Evolutionary conservation across 2,329 filamentous ascomycete genomes (phyloP), one percentile per base, ranked within the genome.

Genomic region (Fonsecaea multimorphosa): DNA sequence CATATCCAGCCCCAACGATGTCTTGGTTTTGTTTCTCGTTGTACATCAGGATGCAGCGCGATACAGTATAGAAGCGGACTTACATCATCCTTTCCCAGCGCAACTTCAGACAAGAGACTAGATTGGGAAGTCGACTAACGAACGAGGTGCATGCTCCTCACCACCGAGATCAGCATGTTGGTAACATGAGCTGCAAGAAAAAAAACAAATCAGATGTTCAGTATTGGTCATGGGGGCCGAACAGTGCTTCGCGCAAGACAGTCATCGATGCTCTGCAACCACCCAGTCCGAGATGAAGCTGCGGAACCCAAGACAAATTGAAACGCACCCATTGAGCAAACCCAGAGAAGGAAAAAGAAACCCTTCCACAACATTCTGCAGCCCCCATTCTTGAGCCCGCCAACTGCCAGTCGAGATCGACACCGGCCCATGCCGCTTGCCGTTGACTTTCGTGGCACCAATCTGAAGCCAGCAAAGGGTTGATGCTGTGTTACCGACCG

Each of bases 331-430:
- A 57, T 40, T 46, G 38, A 54, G 60, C 60, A 49, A 63, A 51
- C 52, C 46, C 16, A n/a, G 56, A 57, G 31, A 22, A 63, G 40
- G 53, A 57, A 57, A n/a, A n/a, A 36, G 44, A 24, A 49, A 19
- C 19, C 19, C 44, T 56, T 56, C 53, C 38, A 62, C 63, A 58
- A 31, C n/a, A n/a, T n/a, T n/a, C 53, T 53, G 58, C 49, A 55
- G 53, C 63, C 44, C 53, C 49, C 46, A 24, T 29, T 29, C 22
- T 38, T 51, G 44, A 40, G 24, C 36, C 54, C 53, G 44, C 55
- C 40, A 63, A 46, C 53, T 66, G 58, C 54, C 63, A 66, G 63
- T 58, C 58, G 58, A 62, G 40, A 61, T 58, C 53, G 46, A 58
- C 31, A 54, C 14, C 53, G 44, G 63, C 27, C n/a, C 54, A 66